Evolutionary conservation across 73 alveolate genomes (phyloP).

Genomic region (Paramecium sexaurelia): DNA sequence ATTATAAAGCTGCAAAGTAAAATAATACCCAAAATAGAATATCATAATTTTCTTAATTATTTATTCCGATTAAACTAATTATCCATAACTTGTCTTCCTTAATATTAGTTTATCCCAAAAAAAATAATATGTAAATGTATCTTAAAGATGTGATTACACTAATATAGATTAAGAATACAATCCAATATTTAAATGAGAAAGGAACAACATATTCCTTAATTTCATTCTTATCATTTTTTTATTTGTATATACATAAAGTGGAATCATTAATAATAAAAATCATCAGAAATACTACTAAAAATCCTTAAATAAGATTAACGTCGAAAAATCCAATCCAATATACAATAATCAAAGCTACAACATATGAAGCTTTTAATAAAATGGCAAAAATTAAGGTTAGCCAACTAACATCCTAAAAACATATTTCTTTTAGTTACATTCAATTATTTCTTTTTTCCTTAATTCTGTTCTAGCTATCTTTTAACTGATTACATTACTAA

Average conservation of each 20-base stretch:
- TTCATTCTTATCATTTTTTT: not conserved
- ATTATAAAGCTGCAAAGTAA: constrained; percentile 40
- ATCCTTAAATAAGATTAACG: not conserved
- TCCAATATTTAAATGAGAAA: constrained; percentile 49
- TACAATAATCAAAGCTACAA: constrained; percentile 2
- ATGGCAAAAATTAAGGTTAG: not conserved
- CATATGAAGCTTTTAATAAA: not conserved
- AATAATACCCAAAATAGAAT: constrained; percentile 48
- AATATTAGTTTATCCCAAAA: not conserved
- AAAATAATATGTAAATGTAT: constrained; percentile 17
- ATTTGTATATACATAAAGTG: not conserved
- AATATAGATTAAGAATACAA: not conserved
- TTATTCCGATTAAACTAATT: not conserved
- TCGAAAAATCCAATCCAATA: constrained; percentile 46
- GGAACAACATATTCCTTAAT: constrained; percentile 44
- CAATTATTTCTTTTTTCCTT: not conserved
- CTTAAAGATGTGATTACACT: not conserved
- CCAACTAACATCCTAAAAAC: constrained; percentile 33
- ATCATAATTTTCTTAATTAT: constrained; percentile 13
- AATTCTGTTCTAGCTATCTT: not conserved
- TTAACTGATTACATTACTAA: not conserved
- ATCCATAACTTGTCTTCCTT: not conserved
- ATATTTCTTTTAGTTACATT: not conserved
- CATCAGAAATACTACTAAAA: not conserved
- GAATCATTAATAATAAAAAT: constrained; percentile 29